These are phyloP conservation scores for Monascus purpureus DNA, from an alignment of 495 filamentous ascomycete species.

Conservation along the genomic window DNA sequence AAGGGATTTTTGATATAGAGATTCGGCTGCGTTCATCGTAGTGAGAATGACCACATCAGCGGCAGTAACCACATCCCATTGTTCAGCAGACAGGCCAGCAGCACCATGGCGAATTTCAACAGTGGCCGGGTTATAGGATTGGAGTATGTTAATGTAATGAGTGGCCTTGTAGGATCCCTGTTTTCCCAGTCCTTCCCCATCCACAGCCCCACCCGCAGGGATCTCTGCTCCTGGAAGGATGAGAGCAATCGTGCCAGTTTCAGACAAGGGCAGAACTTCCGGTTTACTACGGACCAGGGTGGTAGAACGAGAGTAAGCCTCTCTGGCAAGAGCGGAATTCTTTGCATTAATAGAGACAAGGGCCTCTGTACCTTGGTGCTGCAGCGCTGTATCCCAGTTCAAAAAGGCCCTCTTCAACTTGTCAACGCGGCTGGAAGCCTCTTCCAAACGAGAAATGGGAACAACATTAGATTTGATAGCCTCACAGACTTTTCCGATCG, in stretches of 20 bases:
- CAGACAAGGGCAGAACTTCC: conserved; percentile 20
- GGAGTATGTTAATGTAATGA: conserved; percentile 22
- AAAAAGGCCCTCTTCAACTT: conserved; percentile 23
- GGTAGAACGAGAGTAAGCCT: conserved; percentile 25
- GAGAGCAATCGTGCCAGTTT: conserved; percentile 19
- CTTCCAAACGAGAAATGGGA: conserved; percentile 14
- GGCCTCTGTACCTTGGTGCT: conserved; percentile 4
- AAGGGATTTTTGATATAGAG: conserved; percentile 22
- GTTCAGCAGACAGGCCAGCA: conserved; percentile 12
- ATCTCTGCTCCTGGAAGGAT: conserved; percentile 30
- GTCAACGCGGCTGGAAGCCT: conserved; percentile 23
- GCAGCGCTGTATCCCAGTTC: conserved; percentile 15
- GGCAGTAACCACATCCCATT: conserved; percentile 16
- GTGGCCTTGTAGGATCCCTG: conserved; percentile 19
- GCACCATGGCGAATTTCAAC: conserved; percentile 22
- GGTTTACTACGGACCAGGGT: conserved; percentile 26
- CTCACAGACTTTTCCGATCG: conserved; percentile 25
- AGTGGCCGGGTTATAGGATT: conserved; percentile 8
- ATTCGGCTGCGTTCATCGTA: conserved; percentile 30
- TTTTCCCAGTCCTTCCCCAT: conserved; percentile 26
- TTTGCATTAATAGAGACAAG: conserved; percentile 12
- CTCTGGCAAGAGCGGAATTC: conserved; percentile 12
- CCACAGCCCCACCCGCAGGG: conserved; percentile 30
- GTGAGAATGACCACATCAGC: conserved; percentile 29
- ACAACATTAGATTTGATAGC: conserved; percentile 26